Evolutionary conservation across 176 grass and related monocot species (phyloP).

Genomic region (Bonia amplexicaulis): DNA sequence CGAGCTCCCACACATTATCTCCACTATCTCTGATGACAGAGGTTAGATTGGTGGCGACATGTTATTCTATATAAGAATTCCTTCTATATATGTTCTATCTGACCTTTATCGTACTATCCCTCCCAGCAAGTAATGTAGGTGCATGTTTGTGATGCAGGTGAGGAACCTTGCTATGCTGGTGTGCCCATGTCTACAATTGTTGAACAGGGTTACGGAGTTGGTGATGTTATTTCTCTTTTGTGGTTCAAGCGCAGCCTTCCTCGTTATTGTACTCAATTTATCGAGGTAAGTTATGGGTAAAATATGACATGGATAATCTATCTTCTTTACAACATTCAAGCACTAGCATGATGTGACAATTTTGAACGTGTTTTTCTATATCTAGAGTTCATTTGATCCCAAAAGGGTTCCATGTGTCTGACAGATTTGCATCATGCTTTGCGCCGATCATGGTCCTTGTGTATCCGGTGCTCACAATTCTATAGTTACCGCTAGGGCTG

Average conservation of each 20-base stretch:
- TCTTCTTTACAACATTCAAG: not conserved
- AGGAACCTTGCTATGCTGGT: constrained; percentile 97
- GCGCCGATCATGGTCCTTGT: constrained; percentile 96
- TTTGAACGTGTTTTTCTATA: not conserved
- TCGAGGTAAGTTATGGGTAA: constrained; percentile 57
- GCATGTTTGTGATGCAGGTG: constrained; percentile 54
- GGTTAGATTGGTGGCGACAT: constrained; percentile 54
- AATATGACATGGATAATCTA: constrained; percentile 12
- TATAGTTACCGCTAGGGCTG: constrained; percentile 91
- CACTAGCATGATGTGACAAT: not conserved
- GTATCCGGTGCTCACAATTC: constrained; percentile 98
- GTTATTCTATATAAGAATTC: constrained; percentile 3
- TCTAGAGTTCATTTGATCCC: constrained; percentile 15
- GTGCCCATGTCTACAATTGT: constrained; percentile 99
- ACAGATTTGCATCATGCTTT: constrained; percentile 96
- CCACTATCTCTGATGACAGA: constrained; percentile 99
- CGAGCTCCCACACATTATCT: constrained; percentile 96
- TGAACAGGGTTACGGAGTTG: constrained; percentile 87
- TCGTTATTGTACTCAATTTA: constrained; percentile 97
- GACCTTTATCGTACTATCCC: not conserved
- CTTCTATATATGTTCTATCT: constrained; percentile 3
- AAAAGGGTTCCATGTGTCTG: constrained; percentile 17
- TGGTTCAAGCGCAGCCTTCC: constrained; percentile 99
- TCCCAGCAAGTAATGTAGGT: constrained; percentile 1
- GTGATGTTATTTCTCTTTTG: constrained; percentile 98